Conservation (phyloP, 306 rosid genomes). For the Dicorynia guianensis region DNA sequence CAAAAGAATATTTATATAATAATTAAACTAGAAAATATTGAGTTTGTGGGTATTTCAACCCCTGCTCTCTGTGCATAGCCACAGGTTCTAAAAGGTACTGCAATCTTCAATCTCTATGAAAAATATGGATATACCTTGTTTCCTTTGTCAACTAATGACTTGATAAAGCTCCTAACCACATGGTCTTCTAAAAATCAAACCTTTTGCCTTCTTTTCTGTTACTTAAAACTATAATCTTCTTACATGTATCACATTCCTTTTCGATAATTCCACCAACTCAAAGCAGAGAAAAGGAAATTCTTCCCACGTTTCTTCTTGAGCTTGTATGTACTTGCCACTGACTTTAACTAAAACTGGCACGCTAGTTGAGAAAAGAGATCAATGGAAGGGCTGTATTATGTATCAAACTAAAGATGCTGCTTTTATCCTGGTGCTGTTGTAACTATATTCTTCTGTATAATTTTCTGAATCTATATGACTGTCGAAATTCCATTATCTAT, state of each 20-base stretch:
- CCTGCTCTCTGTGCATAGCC: neutral
- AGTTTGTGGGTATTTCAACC: too few species aligned
- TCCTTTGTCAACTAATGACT: neutral
- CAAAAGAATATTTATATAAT: too few species aligned
- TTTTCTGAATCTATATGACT: constrained; percentile 33
- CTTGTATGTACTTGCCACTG: constrained; percentile 31
- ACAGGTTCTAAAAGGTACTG: neutral
- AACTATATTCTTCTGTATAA: constrained; percentile 25
- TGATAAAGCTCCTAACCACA: constrained; percentile 16
- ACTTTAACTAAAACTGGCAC: constrained; percentile 26
- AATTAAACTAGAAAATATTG: too few species aligned
- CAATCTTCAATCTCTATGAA: constrained; percentile 5
- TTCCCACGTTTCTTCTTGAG: constrained; percentile 16
- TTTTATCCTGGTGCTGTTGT: constrained; percentile 9
- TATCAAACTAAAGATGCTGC: constrained; percentile 21
- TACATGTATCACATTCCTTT: constrained; percentile 24
- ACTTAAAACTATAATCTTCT: constrained; percentile 34
- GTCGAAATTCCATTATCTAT: constrained; percentile 41
- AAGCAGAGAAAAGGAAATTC: neutral
- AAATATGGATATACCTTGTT: constrained; percentile 23
- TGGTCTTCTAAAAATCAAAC: constrained; percentile 25
- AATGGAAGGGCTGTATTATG: neutral
- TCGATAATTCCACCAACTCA: constrained; percentile 38
- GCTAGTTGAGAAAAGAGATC: constrained; percentile 19
- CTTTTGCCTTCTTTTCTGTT: constrained; percentile 3